Evolutionary conservation across 306 rosid species (phyloP).

Genomic region (Dalbergia cochinchinensis): DNA sequence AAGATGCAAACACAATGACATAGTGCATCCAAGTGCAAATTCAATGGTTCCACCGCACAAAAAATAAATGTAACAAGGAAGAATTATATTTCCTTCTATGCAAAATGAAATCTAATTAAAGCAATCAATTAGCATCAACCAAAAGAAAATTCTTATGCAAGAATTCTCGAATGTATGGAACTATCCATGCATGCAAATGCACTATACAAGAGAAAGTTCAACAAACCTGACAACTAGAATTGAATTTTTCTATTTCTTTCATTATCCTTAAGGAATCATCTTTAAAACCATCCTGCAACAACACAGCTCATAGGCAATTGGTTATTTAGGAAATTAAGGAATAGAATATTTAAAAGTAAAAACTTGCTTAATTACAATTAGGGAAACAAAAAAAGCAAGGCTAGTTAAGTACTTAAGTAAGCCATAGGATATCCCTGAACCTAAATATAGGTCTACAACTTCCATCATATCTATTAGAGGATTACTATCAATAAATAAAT

Average conservation of each 20-base stretch:
- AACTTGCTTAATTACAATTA: neutral
- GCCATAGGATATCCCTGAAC: neutral
- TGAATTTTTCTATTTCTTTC: slow-evolving; percentile 71
- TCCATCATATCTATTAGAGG: neutral
- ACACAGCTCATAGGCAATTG: neutral
- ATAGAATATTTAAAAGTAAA: neutral
- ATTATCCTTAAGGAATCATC: slow-evolving; percentile 92
- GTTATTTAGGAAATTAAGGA: neutral
- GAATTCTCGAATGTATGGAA: slow-evolving; percentile 10
- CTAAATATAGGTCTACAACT: neutral
- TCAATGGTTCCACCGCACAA: neutral
- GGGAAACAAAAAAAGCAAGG: neutral
- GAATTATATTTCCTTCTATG: neutral
- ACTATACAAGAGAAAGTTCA: slow-evolving; percentile 10
- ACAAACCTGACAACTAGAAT: slow-evolving; percentile 81
- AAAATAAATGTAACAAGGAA: neutral
- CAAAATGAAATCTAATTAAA: neutral
- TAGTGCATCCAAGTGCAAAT: neutral
- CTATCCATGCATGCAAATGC: slow-evolving; percentile 22
- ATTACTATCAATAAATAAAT: neutral
- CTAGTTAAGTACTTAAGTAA: slow-evolving; percentile 3
- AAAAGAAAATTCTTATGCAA: slow-evolving; percentile 5
- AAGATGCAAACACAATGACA: neutral
- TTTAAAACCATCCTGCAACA: slow-evolving; percentile 85
- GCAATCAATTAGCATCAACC: slow-evolving; percentile 28